These are phyloP conservation scores for Solidago caesia DNA, from an alignment of 129 eudicot species.

Conservation along the genomic window DNA sequence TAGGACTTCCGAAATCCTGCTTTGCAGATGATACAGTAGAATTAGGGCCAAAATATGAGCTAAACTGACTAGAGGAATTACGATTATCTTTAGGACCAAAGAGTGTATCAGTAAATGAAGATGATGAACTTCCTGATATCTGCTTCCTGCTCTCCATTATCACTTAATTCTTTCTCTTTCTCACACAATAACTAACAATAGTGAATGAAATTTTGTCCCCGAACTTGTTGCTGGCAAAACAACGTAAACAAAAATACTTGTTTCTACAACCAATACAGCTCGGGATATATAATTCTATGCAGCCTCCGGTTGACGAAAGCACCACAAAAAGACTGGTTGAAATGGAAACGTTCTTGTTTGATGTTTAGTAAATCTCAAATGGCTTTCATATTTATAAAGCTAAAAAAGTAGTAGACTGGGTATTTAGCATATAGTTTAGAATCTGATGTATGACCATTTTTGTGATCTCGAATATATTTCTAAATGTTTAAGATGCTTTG, in stretches of 20 bases:
- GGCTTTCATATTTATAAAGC: slow-evolving; percentile 22
- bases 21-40: slow-evolving; percentile 40
- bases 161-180: neutral
- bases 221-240: neutral
- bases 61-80: slow-evolving; percentile 46
- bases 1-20: slow-evolving; percentile 31
- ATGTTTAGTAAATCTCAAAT: slow-evolving; percentile 12
- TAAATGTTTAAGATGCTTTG: too few relatives aligned
- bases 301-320: neutral
- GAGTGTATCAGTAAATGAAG: slow-evolving; percentile 58
- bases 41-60: slow-evolving; percentile 65
- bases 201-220: neutral
- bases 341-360: slow-evolving; percentile 7
- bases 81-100: slow-evolving; percentile 65
- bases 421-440: too few relatives aligned
- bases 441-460: too few relatives aligned
- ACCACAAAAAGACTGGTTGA: neutral
- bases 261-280: neutral
- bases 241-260: neutral
- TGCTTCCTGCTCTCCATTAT: slow-evolving; percentile 61
- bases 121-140: slow-evolving; percentile 33
- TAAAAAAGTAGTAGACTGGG: neutral
- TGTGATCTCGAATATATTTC: too few relatives aligned
- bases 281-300: neutral
- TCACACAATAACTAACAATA: neutral